A percentile compares a stretch with the other conserved stretches of the same genome.
These are phyloP conservation scores for Jatropha podagrica DNA, from an alignment of 441 rosid species.

Conservation along the genomic window DNA sequence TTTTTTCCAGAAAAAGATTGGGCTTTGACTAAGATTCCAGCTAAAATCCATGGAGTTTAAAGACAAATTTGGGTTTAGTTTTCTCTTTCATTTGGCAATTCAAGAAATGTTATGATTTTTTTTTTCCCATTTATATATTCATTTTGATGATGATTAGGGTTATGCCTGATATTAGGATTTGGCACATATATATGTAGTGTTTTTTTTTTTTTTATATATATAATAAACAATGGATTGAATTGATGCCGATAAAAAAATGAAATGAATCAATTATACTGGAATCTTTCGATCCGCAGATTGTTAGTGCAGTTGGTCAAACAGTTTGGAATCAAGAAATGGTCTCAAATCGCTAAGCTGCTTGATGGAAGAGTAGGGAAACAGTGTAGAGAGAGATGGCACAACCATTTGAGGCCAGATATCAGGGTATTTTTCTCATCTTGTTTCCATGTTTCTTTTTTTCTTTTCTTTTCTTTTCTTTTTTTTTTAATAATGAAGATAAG, in stretches of 20 bases:
- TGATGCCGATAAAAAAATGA: background rate
- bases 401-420: constrained; percentile 78
- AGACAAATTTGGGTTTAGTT: background rate
- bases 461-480: background rate
- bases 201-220: background rate
- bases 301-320: constrained; percentile 43
- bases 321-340: constrained; percentile 68
- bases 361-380: constrained; percentile 76
- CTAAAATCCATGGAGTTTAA: too few relatives aligned
- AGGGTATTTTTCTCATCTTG: constrained; percentile 39
- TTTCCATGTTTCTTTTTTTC: background rate
- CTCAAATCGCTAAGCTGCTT: constrained; percentile 56
- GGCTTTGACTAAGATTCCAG: too few relatives aligned
- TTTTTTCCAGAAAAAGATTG: too few relatives aligned
- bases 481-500: background rate
- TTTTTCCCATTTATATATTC: background rate
- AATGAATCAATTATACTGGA: too few relatives aligned
- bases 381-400: constrained; percentile 91
- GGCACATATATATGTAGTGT: background rate
- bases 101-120: background rate
- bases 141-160: background rate
- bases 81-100: background rate
- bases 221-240: background rate
- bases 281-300: constrained; percentile 29
- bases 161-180: background rate